phyloP scores from a whole-genome alignment of 2,329 filamentous ascomycete species.

The Knoxdaviesia capensis region DNA sequence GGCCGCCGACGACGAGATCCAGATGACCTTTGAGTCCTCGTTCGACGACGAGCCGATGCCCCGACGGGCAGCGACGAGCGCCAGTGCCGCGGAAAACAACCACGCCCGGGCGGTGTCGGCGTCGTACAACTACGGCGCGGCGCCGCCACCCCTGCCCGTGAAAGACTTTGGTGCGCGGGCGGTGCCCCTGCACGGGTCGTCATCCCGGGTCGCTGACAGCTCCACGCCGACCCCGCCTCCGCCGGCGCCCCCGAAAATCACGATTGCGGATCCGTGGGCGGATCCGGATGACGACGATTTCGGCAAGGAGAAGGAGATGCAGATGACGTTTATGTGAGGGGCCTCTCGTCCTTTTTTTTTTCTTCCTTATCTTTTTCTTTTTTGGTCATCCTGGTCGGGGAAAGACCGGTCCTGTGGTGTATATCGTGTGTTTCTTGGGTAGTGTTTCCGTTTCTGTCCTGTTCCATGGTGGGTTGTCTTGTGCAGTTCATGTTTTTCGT shows the following conservation, averaged over 20 bases:
- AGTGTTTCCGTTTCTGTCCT: too few relatives aligned
- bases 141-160: slow-evolving; percentile 10
- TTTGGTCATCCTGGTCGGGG: neutral
- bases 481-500: too few relatives aligned
- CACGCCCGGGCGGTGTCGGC: slow-evolving; percentile 9
- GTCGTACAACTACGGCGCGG: neutral
- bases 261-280: slow-evolving; percentile 46
- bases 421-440: too few relatives aligned
- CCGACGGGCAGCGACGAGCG: slow-evolving; percentile 7
- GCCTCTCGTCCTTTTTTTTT: neutral
- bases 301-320: slow-evolving; percentile 54
- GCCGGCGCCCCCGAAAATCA: slow-evolving; percentile 28
- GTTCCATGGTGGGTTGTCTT: too few relatives aligned
- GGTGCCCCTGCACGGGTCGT: slow-evolving; percentile 5
- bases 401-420: too few relatives aligned
- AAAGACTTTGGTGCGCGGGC: slow-evolving; percentile 13
- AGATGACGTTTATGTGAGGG: slow-evolving; percentile 50
- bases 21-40: slow-evolving; percentile 54
- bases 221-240: slow-evolving; percentile 3
- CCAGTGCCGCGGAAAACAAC: slow-evolving; percentile 12
- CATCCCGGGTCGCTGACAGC: neutral
- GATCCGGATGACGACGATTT: slow-evolving; percentile 48
- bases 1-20: slow-evolving; percentile 27
- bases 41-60: slow-evolving; percentile 21
- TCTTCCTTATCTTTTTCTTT: neutral